Conservation (phyloP, 305 asterid species). For the Striga hermonthica region DNA sequence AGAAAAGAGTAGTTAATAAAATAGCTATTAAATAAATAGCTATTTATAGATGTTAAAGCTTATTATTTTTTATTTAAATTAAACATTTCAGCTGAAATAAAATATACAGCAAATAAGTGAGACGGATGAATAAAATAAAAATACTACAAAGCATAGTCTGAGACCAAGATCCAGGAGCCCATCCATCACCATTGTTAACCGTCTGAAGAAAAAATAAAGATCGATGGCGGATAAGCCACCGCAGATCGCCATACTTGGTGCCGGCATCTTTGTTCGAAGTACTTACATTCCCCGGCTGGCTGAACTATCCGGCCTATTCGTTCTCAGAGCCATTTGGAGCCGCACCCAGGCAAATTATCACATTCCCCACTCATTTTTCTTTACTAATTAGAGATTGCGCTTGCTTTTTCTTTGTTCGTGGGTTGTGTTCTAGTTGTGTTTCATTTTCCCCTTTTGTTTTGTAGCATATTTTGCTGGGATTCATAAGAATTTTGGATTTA, state of each 20-base stretch:
- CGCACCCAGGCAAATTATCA: conserved; percentile 57
- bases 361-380: background rate
- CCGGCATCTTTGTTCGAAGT: conserved; percentile 75
- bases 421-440: too few species aligned
- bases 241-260: conserved; percentile 76
- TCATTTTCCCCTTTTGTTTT: background rate
- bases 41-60: too few species aligned
- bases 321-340: conserved; percentile 82
- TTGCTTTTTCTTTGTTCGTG: too few species aligned
- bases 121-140: too few species aligned
- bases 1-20: too few species aligned
- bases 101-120: too few species aligned
- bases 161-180: too few species aligned
- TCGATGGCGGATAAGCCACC: conserved; percentile 59
- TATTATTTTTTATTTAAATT: too few species aligned
- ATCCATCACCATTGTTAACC: too few species aligned
- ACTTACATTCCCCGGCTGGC: conserved; percentile 87
- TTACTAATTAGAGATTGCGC: background rate
- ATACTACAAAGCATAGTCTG: too few species aligned
- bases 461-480: conserved; percentile 11
- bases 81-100: too few species aligned
- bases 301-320: conserved; percentile 61
- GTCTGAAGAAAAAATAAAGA: background rate
- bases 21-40: too few species aligned
- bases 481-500: conserved; percentile 6